Evolutionary conservation across 1,139 yeast species (phyloP).

Genomic region (Debaryomyces psychrophilus): DNA sequence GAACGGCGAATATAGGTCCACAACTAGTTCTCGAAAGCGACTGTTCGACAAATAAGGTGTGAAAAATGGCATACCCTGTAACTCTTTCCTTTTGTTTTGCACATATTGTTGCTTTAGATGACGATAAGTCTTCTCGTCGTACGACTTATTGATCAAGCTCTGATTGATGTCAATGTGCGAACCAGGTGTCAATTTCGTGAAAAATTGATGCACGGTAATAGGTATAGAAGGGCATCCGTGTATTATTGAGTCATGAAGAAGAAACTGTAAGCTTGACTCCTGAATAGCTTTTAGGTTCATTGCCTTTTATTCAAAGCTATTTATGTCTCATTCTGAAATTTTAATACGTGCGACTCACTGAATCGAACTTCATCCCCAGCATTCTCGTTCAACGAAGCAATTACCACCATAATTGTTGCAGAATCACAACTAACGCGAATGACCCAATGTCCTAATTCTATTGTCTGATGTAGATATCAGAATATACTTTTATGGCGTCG

Average conservation of each 20-base stretch:
- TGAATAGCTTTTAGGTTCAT: background rate
- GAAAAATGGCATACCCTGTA: constrained; percentile 5
- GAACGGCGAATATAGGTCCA: constrained; percentile 3
- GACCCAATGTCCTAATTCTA: too few species aligned
- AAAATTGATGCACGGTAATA: background rate
- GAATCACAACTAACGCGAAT: too few species aligned
- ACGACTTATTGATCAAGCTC: background rate
- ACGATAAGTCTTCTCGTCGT: background rate
- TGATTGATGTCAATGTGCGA: background rate
- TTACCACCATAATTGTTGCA: background rate
- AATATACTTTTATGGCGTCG: too few species aligned
- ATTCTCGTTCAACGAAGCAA: too few species aligned
- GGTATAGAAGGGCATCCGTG: constrained; percentile 8
- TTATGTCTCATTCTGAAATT: background rate
- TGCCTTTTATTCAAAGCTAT: background rate
- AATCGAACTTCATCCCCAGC: background rate
- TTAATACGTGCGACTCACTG: background rate
- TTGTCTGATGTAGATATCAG: too few species aligned
- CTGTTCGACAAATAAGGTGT: background rate
- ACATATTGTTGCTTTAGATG: constrained; percentile 5
- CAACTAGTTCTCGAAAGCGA: background rate
- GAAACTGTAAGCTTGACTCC: constrained; percentile 1
- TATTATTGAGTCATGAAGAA: constrained; percentile 5
- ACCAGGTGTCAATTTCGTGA: background rate
- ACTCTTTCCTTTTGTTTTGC: background rate